Percentiles rank a stretch among this genome's conserved stretches.
Evolutionary conservation across 805 yeast genomes (phyloP).

Genomic region (Alloascoidea africana): DNA sequence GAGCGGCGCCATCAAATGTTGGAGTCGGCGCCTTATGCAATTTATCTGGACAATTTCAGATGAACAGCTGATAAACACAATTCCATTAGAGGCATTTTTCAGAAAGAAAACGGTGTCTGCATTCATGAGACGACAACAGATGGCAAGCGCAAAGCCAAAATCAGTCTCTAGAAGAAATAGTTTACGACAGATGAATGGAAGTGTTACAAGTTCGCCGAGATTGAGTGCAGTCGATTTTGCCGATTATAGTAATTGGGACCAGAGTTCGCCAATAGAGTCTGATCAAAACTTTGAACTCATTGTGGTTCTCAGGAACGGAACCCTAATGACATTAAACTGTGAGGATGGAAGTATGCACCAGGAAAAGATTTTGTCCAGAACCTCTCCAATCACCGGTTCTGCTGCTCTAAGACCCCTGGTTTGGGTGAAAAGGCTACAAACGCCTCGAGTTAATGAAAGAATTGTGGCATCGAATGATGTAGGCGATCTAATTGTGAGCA

Average conservation of each 20-base stretch:
- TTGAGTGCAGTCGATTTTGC: conserved; percentile 2
- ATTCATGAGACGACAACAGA: conserved; percentile 19
- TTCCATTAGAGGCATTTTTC: conserved; percentile 43
- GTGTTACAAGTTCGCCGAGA: conserved; percentile 6
- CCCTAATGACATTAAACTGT: conserved; percentile 32
- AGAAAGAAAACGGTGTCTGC: conserved; percentile 37
- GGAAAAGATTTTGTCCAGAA: conserved; percentile 15
- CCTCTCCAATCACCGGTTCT: conserved; percentile 1
- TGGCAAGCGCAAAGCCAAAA: not conserved
- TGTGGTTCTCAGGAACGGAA: conserved; percentile 36
- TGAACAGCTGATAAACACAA: conserved; percentile 20
- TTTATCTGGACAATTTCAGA: conserved; percentile 38
- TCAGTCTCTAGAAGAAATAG: conserved; percentile 1
- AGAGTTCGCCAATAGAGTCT: conserved; percentile 7
- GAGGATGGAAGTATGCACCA: conserved; percentile 27
- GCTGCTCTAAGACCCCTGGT: conserved; percentile 19
- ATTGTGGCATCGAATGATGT: conserved; percentile 37
- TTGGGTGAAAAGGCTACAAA: conserved; percentile 38
- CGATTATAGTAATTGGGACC: not conserved
- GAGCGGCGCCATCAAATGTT: conserved; percentile 39
- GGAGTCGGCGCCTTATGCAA: conserved; percentile 36
- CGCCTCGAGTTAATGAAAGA: conserved; percentile 67
- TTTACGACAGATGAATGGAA: not conserved
- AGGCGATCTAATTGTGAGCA: conserved; percentile 42
- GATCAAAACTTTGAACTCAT: conserved; percentile 28